Evolutionary conservation across 768 basidiomycete species (phyloP).

Genomic region (Boletellus ananas): DNA sequence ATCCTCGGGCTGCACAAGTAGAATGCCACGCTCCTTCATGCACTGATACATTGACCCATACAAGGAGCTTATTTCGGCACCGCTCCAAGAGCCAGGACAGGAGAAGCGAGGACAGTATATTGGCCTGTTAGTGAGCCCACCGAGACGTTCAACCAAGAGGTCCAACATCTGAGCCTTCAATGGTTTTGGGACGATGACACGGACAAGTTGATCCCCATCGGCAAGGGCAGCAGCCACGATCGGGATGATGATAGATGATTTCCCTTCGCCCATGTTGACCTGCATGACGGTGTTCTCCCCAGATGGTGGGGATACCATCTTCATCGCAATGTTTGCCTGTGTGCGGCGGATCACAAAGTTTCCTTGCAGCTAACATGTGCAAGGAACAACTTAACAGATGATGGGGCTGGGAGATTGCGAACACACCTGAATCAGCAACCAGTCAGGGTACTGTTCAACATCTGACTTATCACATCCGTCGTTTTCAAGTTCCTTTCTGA

Average conservation of each 20-base stretch:
- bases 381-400: too few species aligned
- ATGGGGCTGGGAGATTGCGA: too few species aligned
- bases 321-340: too few species aligned
- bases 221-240: constrained; percentile 39
- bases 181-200: constrained; percentile 35
- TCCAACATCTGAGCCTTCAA: constrained; percentile 41
- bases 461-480: too few species aligned
- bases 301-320: constrained; percentile 42
- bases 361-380: too few species aligned
- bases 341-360: too few species aligned
- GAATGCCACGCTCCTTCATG: constrained; percentile 33
- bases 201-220: constrained; percentile 37
- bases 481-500: too few species aligned
- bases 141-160: constrained; percentile 37
- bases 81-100: too few species aligned
- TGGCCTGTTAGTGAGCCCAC: constrained; percentile 41
- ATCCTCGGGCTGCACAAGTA: constrained; percentile 50
- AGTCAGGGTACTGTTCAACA: too few species aligned
- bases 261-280: constrained; percentile 57
- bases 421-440: too few species aligned
- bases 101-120: constrained; percentile 48
- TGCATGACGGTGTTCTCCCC: constrained; percentile 39
- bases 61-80: constrained; percentile 10
- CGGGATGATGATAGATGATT: constrained; percentile 45
- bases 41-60: constrained; percentile 35